Base-by-base conservation (phyloP, 2,329 filamentous ascomycete species). In the Fusarium miscanthi region DNA sequence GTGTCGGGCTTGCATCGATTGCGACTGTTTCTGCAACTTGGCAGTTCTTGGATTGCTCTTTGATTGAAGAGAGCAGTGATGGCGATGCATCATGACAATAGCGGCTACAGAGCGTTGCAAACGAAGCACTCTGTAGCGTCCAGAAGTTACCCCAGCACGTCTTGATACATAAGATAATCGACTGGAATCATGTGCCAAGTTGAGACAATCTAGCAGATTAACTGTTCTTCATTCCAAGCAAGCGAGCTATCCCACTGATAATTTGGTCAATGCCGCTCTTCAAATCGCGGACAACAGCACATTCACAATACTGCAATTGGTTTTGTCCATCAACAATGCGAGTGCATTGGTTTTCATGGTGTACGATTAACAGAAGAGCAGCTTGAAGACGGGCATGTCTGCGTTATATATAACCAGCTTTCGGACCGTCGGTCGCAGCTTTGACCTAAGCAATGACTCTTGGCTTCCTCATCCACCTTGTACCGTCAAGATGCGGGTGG, bases 391-490 rank as follows among this genome's bases (percentile, higher is more conserved):
- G 14, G 54, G 14, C 23, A 37, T 25, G 37, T 53, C 46, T 53
- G 35, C 30, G 30, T 40, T 60, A 40, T 54, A 54, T 60, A 33
- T 27, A 57, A n/a, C n/a, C 21, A 38, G 43, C 49, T 59, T 57
- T 69, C 72, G 62, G 74, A 23, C 59, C 63, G 46, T 76, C 59
- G 74, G 59, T 45, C 56, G 42, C 38, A 38, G 35, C 21, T 41
- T 48, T 40, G 27, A 42, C 38, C 25, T 59, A 46, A 37, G 37
- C 21, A 49, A 30, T 61, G 59, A 27, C 43, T 49, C 63, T 69
- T 58, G 58, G 45, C 66, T 65, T 62, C 59, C 52, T 70, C 53
- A 31, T 63, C 67, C 56, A 73, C 43, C 54, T 45, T 42, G 37
- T 59, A 37, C 61, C 10, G 40, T 49, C 38, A 53, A 53, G 49